Evolutionary conservation across 1,284 basidiomycete species (phyloP), one percentile per base, ranked within the genome.

Genomic region (Trametes sp.): DNA sequence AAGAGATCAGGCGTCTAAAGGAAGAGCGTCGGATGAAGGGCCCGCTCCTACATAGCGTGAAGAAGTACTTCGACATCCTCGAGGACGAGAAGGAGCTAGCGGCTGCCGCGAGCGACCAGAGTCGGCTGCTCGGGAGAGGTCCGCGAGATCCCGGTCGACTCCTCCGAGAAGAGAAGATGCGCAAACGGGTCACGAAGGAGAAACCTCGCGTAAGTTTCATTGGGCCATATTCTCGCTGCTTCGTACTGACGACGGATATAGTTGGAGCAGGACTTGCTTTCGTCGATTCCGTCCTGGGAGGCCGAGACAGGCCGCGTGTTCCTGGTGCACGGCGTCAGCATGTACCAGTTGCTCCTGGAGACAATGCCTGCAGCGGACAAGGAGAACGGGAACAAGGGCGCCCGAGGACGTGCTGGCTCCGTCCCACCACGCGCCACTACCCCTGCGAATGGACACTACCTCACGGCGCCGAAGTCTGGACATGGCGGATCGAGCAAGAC

Each of bases 161-260:
- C 51, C 78, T 99, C 51, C 84, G 94, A 51, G 97, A 99, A 77
- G 97, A 98, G 80, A 98, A 98, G 84, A 95, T 98, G 90, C 85
- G 97, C 57, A 99, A 98, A 78, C 83, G 96, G 13, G 95, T 99
- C n/a, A 86, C 86, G 66, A 92, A 94, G 74, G 91, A 98, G 78
- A 98, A 98, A 76, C 97, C 97, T 26, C 88, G 93, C 73, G 96
- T 97, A 72, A 64, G 89, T 74, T 6, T 8, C 38, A 10, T 56
- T 19, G 21, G 14, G 4, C 14, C 41, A 5, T 59, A 29, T 61
- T 28, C 36, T 55, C 4, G 26, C 44, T n/a, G 35, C 35, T 9
- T 49, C 38, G 48, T 29, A 23, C 48, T 65, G 44, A 60, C 48
- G 28, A 31, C 23, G 26, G 42, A 14, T 46, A 24, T 68, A 96